Evolutionary conservation across 2,329 filamentous ascomycete species (phyloP).

Genomic region (Xylaria sp.): DNA sequence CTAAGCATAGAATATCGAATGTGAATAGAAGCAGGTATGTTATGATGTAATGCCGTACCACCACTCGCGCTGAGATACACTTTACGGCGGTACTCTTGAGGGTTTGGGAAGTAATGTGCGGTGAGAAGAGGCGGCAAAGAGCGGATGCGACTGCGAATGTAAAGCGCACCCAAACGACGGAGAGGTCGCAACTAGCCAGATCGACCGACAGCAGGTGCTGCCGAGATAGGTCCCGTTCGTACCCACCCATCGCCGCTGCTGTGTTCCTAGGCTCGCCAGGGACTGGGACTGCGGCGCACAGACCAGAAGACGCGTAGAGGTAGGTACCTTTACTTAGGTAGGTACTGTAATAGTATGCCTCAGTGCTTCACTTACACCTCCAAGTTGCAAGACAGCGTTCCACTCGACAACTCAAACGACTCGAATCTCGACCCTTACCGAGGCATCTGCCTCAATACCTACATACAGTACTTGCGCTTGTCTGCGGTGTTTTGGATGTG

Average conservation of each 20-base stretch:
- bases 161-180: constrained; percentile 17
- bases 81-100: background rate
- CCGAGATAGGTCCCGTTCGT: constrained; percentile 5
- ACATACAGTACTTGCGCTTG: background rate
- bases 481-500: background rate
- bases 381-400: background rate
- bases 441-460: no score
- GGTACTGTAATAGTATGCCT: no score
- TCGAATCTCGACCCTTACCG: no score
- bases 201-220: background rate
- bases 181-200: constrained; percentile 30
- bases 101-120: constrained; percentile 4
- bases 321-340: no score
- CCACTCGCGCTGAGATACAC: background rate
- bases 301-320: no score
- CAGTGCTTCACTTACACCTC: background rate
- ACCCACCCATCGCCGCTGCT: background rate
- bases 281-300: no score
- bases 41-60: constrained; percentile 8
- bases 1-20: constrained; percentile 11
- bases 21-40: background rate
- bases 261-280: no score
- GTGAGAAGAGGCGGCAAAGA: constrained; percentile 18
- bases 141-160: constrained; percentile 1
- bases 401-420: background rate